Percentiles rank a stretch among this genome's conserved stretches.
phyloP scores from a whole-genome alignment of 2,329 filamentous ascomycete genomes.

The Cytospora chrysosperma region DNA sequence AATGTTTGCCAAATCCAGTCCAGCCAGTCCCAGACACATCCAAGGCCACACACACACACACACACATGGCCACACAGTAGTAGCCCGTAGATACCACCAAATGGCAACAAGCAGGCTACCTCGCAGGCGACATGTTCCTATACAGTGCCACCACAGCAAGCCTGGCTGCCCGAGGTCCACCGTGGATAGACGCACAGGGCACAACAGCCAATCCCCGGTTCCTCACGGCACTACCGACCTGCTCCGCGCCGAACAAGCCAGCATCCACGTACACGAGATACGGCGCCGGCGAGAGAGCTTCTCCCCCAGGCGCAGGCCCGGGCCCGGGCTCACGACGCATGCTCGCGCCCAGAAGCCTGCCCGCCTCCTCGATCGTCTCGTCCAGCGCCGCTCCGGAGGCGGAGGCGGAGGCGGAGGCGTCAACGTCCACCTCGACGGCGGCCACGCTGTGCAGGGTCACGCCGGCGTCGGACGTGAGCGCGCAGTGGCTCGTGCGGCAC shows the following conservation, averaged over 20 bases:
- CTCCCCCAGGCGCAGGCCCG: neutral
- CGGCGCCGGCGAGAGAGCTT: conserved; percentile 22
- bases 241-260: neutral
- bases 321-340: neutral
- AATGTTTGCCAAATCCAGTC: neutral
- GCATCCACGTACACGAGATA: conserved; percentile 32
- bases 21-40: neutral
- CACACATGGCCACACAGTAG: too few species aligned
- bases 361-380: neutral
- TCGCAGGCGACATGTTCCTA: conserved; percentile 4
- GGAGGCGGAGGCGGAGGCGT: too few species aligned
- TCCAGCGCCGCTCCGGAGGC: neutral
- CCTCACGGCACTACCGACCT: conserved; percentile 8
- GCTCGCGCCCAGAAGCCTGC: neutral
- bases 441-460: conserved; percentile 15
- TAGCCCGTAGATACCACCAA: neutral
- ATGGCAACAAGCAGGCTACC: neutral
- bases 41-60: neutral
- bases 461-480: neutral
- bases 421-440: neutral
- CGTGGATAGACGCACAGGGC: conserved; percentile 21
- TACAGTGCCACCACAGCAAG: conserved; percentile 20
- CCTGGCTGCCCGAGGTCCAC: neutral
- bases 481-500: conserved; percentile 14
- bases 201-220: conserved; percentile 6